These are phyloP conservation scores for Lactarius hatsudake DNA, from an alignment of 768 basidiomycete genomes.

Conservation along the genomic window DNA sequence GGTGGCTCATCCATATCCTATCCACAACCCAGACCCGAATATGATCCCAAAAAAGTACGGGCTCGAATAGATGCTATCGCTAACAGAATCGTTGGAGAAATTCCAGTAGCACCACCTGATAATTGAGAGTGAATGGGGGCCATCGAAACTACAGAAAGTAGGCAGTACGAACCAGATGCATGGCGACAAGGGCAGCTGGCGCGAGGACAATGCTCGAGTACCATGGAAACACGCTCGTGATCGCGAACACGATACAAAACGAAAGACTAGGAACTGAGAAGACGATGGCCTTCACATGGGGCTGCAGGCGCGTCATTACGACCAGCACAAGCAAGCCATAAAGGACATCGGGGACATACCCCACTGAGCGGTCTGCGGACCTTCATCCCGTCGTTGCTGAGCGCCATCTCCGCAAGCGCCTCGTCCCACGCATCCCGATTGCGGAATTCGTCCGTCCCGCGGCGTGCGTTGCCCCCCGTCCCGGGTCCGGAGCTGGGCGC, in stretches of 20 bases:
- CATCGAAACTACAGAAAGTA: neutral
- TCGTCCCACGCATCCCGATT: constrained; percentile 75
- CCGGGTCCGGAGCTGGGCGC: constrained; percentile 75
- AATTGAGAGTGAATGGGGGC: neutral
- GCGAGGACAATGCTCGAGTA: neutral
- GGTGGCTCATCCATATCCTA: constrained; percentile 7
- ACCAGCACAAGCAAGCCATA: neutral
- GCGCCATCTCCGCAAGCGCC: constrained; percentile 80
- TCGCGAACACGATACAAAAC: constrained; percentile 1
- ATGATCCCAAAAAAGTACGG: neutral
- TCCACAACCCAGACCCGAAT: neutral
- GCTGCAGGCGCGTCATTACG: neutral
- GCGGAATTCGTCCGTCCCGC: constrained; percentile 85
- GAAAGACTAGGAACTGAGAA: neutral
- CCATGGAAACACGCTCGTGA: constrained; percentile 10
- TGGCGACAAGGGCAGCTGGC: neutral
- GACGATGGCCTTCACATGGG: constrained; percentile 7
- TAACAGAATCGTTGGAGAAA: neutral
- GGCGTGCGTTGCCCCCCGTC: constrained; percentile 82
- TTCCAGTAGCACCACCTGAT: neutral
- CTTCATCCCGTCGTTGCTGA: constrained; percentile 67
- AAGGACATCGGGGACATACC: constrained; percentile 38
- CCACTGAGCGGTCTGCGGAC: constrained; percentile 67
- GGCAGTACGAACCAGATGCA: neutral
- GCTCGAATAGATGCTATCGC: neutral